These are phyloP conservation scores for Haplosporangium gracile DNA, from an alignment of 192 early-diverging fungal genomes.

Conservation along the genomic window DNA sequence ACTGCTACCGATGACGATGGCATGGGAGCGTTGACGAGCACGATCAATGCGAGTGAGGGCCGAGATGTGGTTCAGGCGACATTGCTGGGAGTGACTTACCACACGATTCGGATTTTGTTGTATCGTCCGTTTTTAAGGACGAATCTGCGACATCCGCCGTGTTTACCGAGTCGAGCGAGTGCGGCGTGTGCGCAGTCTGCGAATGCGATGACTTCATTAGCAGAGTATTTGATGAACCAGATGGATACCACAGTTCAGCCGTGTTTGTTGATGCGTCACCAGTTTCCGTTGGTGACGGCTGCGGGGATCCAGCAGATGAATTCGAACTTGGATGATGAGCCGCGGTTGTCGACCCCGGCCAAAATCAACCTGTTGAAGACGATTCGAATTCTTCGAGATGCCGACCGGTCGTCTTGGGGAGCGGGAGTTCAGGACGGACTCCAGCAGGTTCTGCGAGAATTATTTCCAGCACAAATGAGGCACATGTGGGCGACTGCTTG, in stretches of 20 bases:
- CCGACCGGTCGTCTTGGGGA: conserved; percentile 45
- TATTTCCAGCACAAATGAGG: conserved; percentile 46
- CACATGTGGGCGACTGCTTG: conserved; percentile 26
- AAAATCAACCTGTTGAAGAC: conserved; percentile 55
- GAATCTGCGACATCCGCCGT: conserved; percentile 51
- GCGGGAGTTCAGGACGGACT: conserved; percentile 38
- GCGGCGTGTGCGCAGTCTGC: conserved; percentile 50
- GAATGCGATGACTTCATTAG: conserved; percentile 51
- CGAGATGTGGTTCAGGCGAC: conserved; percentile 50
- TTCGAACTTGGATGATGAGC: conserved; percentile 50
- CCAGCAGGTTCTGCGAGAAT: conserved; percentile 37
- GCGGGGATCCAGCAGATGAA: conserved; percentile 53
- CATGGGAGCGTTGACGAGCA: neutral
- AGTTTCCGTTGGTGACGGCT: conserved; percentile 48
- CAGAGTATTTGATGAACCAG: conserved; percentile 49
- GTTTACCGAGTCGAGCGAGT: conserved; percentile 41
- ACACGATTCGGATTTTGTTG: conserved; percentile 45
- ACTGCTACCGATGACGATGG: neutral
- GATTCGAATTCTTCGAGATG: conserved; percentile 48
- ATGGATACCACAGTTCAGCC: conserved; percentile 37
- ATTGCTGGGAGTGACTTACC: conserved; percentile 37
- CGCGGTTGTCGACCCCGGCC: conserved; percentile 48
- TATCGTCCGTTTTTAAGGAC: conserved; percentile 51
- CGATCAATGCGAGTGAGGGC: conserved; percentile 27
- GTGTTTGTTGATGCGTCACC: conserved; percentile 51